These are phyloP conservation scores for Prosopis cineraria DNA, from an alignment of 306 rosid genomes.

Conservation along the genomic window DNA sequence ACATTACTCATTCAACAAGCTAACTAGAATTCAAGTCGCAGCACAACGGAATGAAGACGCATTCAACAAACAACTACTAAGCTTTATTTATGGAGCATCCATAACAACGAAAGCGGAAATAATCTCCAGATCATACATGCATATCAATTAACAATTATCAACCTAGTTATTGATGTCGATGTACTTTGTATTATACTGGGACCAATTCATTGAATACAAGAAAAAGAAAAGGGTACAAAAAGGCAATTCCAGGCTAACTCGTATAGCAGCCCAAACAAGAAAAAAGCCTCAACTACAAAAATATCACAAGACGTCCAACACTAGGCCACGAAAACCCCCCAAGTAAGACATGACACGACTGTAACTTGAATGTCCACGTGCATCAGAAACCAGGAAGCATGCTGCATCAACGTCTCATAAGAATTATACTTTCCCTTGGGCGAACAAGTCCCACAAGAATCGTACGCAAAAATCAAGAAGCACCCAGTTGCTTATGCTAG, in stretches of 20 bases:
- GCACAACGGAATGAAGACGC: neutral
- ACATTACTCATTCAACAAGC: neutral
- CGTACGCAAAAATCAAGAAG: slow-evolving; percentile 38
- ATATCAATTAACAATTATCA: slow-evolving; percentile 25
- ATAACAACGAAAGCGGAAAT: slow-evolving; percentile 8
- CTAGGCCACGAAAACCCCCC: slow-evolving; percentile 40
- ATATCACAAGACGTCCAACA: slow-evolving; percentile 53
- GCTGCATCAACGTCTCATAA: slow-evolving; percentile 44
- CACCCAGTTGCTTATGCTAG: slow-evolving; percentile 43
- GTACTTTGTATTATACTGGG: slow-evolving; percentile 46
- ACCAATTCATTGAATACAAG: slow-evolving; percentile 41
- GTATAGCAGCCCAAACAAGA: slow-evolving; percentile 63
- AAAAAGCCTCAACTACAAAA: slow-evolving; percentile 70
- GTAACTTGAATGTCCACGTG: slow-evolving; percentile 47
- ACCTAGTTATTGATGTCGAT: slow-evolving; percentile 35
- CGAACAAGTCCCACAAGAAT: slow-evolving; percentile 35
- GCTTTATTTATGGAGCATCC: slow-evolving; percentile 18
- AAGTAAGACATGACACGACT: slow-evolving; percentile 46
- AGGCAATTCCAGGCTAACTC: slow-evolving; percentile 53
- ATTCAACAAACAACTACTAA: neutral
- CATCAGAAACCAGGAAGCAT: slow-evolving; percentile 41
- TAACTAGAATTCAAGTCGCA: neutral
- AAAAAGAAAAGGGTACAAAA: slow-evolving; percentile 43
- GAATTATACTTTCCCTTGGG: neutral
- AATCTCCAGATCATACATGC: slow-evolving; percentile 29